phyloP scores from a whole-genome alignment of 305 asterid species.

The Fraxinus floribunda region DNA sequence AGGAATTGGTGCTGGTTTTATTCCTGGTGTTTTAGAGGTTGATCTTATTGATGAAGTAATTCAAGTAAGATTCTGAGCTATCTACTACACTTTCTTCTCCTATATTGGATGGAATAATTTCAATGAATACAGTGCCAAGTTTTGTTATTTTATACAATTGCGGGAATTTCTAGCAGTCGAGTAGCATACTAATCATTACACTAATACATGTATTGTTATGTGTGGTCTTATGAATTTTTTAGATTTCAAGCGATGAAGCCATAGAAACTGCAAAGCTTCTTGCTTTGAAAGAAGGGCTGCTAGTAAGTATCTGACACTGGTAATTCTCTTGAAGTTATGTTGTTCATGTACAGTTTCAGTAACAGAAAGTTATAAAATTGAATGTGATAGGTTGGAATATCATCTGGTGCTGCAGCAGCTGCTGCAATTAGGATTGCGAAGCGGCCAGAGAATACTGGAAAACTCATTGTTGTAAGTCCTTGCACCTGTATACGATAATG shows the following conservation, averaged over 20 bases:
- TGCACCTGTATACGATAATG: not conserved
- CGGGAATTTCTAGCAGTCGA: not conserved
- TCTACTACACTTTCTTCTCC: not conserved
- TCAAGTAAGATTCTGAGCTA: constrained; percentile 53
- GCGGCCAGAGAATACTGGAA: constrained; percentile 78
- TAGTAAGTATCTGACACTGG: constrained; percentile 46
- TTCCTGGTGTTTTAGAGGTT: constrained; percentile 78
- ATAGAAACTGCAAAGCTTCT: constrained; percentile 83
- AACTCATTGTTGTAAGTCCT: constrained; percentile 81
- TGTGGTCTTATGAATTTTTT: not conserved
- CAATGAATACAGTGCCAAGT: not conserved
- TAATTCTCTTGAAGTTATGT: not conserved
- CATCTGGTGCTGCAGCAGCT: constrained; percentile 93
- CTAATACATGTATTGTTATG: not conserved
- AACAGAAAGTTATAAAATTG: constrained; percentile 12
- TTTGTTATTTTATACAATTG: not conserved
- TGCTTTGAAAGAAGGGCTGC: constrained; percentile 86
- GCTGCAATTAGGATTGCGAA: constrained; percentile 74
- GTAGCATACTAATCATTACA: not conserved
- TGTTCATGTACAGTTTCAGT: not conserved
- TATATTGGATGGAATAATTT: not conserved
- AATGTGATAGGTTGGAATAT: constrained; percentile 69
- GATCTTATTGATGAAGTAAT: constrained; percentile 75
- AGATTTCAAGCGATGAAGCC: constrained; percentile 91
- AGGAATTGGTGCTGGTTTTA: constrained; percentile 94